These are phyloP conservation scores for Corymbia citriodora DNA, from an alignment of 441 rosid species.

Conservation along the genomic window DNA sequence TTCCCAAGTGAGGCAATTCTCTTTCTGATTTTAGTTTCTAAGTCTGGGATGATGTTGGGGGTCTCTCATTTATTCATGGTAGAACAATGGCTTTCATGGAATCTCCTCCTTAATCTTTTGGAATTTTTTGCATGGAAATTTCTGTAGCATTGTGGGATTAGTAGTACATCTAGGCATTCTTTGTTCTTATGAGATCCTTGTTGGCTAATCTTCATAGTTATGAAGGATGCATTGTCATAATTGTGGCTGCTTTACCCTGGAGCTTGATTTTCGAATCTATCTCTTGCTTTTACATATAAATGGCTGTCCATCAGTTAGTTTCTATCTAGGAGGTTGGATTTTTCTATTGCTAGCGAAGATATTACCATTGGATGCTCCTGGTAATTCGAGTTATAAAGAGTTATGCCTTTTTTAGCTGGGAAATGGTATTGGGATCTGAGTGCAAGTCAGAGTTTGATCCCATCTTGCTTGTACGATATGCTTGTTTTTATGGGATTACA, in stretches of 20 bases:
- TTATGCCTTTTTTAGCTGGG: background rate
- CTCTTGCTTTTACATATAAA: background rate
- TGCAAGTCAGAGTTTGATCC: conserved; percentile 11
- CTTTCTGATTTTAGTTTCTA: background rate
- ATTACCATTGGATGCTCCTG: background rate
- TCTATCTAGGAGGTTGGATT: background rate
- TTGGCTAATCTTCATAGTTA: background rate
- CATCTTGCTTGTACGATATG: conserved; percentile 79
- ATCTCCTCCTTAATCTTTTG: background rate
- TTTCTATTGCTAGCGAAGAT: background rate
- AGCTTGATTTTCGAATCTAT: background rate
- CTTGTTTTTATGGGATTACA: conserved; percentile 69
- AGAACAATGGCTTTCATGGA: background rate
- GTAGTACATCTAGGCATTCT: background rate
- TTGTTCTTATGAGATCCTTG: background rate
- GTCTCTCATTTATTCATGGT: background rate
- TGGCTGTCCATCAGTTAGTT: background rate
- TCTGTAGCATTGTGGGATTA: background rate
- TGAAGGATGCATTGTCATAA: background rate
- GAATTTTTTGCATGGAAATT: background rate
- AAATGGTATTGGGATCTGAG: background rate
- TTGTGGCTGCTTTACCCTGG: background rate
- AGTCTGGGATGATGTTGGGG: background rate
- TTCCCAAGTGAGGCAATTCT: background rate
- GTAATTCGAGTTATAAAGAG: background rate